Evolutionary conservation across 2,329 filamentous ascomycete genomes (phyloP), one percentile per base, ranked within the genome.

Genomic region (Hypoxylon sp.): DNA sequence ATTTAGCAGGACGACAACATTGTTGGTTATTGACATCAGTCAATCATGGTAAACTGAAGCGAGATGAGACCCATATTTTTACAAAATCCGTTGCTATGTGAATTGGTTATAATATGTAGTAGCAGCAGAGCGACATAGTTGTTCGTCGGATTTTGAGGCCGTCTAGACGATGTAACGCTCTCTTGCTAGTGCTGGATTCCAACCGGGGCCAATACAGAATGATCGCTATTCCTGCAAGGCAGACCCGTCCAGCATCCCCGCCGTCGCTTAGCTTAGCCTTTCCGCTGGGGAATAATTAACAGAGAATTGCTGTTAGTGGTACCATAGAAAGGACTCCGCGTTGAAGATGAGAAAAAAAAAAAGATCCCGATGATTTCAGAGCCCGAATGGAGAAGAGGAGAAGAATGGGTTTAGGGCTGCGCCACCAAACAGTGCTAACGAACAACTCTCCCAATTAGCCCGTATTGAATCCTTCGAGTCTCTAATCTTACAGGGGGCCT

Each of bases 161-260:
- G 43, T 41, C 37, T 15, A 32, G 32, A 25, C 37, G 50, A 55
- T 55, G 46, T 51, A 51, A 49, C 55, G 51, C 40, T 42, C 46
- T 37, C 20, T 44, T 23, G 16, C 42, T 46, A 25, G 26, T 48
- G 13, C 23, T 38, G 7, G 9, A 11, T 51, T 50, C 36, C 32
- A 50, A 50, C 30, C 38, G 43, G 35, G 43, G 49, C 43, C 45
- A 45, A 57, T 51, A 27, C 38, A 30, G 37, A 53, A 44, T 47
- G 56, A 59, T 55, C 42, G 36, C 30, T 51, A 16, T 35, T 59
- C 53, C 53, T 54, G 26, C 56, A 23, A 59, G 53, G 47, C 53
- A 42, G 43, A 54, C 32, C 46, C 12, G 19, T 47, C 30, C 21
- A 45, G 30, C 29, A 27, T 42, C 44, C 41, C 32, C 38, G 44